Percentiles rank a stretch among this genome's conserved stretches.
Conservation (phyloP, 805 yeast species). For the Cyberlindnera euphorbiiphila region DNA sequence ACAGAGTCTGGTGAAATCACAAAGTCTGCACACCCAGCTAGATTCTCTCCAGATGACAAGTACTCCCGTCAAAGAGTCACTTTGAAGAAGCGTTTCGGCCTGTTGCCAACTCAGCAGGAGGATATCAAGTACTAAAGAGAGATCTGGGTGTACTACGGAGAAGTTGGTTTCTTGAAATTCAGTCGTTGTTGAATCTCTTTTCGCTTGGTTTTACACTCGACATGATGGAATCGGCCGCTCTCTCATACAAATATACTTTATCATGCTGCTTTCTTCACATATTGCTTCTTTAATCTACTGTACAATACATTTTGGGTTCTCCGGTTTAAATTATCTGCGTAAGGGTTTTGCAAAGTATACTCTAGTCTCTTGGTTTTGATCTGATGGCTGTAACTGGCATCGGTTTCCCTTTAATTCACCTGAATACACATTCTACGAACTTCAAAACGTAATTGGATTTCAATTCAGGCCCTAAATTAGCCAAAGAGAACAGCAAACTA, state of each 20-base stretch:
- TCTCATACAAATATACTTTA: not conserved
- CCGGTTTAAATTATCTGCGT: too few species aligned
- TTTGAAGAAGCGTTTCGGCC: slow-evolving; percentile 85
- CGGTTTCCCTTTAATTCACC: too few species aligned
- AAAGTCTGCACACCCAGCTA: slow-evolving; percentile 98
- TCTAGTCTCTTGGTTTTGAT: too few species aligned
- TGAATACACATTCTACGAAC: too few species aligned
- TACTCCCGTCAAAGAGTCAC: slow-evolving; percentile 99
- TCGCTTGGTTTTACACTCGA: too few species aligned
- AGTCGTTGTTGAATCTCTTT: not conserved
- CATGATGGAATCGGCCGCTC: too few species aligned
- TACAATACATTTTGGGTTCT: slow-evolving; percentile 6
- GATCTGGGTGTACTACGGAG: too few species aligned
- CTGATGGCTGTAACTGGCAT: too few species aligned
- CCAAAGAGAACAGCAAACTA: too few species aligned
- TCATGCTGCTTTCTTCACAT: not conserved
- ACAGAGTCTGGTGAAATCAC: slow-evolving; percentile 91
- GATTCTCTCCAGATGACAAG: slow-evolving; percentile 99
- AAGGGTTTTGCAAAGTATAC: too few species aligned
- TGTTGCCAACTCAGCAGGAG: slow-evolving; percentile 78
- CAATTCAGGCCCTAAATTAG: too few species aligned
- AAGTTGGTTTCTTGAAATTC: not conserved
- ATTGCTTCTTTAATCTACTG: slow-evolving; percentile 2
- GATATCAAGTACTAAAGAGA: slow-evolving; percentile 17
- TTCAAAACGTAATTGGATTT: too few species aligned